Evolutionary conservation across 73 alveolate genomes (phyloP).

Genomic region (Symbiodinium pilosum): DNA sequence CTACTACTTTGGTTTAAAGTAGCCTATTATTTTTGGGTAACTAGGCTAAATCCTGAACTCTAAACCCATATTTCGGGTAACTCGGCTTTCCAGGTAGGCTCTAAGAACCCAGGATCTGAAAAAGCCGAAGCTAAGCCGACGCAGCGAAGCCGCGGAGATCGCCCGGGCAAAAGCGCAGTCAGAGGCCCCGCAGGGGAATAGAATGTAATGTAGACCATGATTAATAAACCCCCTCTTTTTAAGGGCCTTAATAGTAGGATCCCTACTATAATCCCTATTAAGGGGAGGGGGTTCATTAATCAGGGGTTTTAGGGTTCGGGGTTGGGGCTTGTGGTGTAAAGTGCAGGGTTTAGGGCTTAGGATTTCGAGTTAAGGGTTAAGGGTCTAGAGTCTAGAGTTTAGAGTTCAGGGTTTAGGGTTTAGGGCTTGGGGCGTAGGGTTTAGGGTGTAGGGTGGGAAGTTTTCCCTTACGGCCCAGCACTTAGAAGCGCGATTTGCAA

Average conservation of each 20-base stretch:
- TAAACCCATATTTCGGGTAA: not conserved
- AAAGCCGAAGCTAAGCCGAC: slow-evolving; percentile 57
- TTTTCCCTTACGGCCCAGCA: too few species aligned
- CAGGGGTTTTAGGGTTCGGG: too few species aligned
- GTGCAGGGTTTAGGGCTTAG: too few species aligned
- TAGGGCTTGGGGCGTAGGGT: too few species aligned
- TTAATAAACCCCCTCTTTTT: not conserved
- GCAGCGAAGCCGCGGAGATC: slow-evolving; percentile 83
- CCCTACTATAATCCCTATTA: not conserved
- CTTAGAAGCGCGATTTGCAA: too few species aligned
- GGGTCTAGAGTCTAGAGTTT: too few species aligned
- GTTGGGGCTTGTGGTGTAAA: too few species aligned
- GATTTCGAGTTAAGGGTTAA: too few species aligned
- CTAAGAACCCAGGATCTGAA: slow-evolving; percentile 85
- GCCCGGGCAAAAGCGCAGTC: slow-evolving; percentile 31
- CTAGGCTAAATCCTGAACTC: not conserved
- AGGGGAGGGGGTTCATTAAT: too few species aligned
- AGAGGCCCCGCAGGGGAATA: slow-evolving; percentile 16
- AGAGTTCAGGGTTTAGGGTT: too few species aligned
- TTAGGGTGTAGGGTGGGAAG: too few species aligned
- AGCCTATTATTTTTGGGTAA: not conserved
- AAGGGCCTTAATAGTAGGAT: not conserved
- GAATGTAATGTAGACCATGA: not conserved
- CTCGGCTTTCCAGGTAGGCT: not conserved
- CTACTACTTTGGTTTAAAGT: not conserved